phyloP scores from a whole-genome alignment of 495 filamentous ascomycete genomes.

The Apiosordaria backusii region DNA sequence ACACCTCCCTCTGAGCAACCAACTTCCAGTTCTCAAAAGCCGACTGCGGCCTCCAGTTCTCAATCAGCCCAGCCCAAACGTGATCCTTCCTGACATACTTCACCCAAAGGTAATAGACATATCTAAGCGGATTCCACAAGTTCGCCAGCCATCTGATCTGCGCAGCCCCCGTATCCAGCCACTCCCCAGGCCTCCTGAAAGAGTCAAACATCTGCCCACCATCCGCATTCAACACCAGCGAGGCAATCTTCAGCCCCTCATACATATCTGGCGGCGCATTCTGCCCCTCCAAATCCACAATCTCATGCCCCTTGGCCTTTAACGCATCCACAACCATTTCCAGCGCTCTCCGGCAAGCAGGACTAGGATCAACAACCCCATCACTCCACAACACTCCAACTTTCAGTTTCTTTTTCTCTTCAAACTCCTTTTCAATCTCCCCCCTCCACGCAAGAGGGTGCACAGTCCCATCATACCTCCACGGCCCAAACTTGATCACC shows the following conservation, averaged over 20 bases:
- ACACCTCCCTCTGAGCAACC: conserved; percentile 70
- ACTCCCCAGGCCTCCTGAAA: conserved; percentile 74
- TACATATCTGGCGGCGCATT: conserved; percentile 55
- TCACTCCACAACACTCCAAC: conserved; percentile 80
- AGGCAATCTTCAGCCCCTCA: conserved; percentile 73
- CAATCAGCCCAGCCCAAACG: conserved; percentile 74
- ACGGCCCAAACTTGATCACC: conserved; percentile 79
- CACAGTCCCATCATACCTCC: conserved; percentile 84
- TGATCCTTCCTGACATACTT: conserved; percentile 73
- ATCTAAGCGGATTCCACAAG: conserved; percentile 74
- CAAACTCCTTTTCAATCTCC: conserved; percentile 55
- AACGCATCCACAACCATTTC: conserved; percentile 66
- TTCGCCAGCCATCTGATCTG: conserved; percentile 69
- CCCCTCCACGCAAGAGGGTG: conserved; percentile 80
- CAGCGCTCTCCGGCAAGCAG: conserved; percentile 77
- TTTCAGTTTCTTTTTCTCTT: conserved; percentile 52
- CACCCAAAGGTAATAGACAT: conserved; percentile 83
- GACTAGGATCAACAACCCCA: conserved; percentile 81
- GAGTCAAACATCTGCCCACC: conserved; percentile 77
- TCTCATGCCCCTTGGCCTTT: conserved; percentile 65
- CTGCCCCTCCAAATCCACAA: conserved; percentile 59
- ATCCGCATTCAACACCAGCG: conserved; percentile 82
- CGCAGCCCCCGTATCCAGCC: conserved; percentile 72
- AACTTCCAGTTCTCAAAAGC: conserved; percentile 78
- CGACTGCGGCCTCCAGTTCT: conserved; percentile 64